These are phyloP conservation scores for Stagonosporopsis rhizophila DNA, from an alignment of 2,329 filamentous ascomycete genomes.

Conservation along the genomic window DNA sequence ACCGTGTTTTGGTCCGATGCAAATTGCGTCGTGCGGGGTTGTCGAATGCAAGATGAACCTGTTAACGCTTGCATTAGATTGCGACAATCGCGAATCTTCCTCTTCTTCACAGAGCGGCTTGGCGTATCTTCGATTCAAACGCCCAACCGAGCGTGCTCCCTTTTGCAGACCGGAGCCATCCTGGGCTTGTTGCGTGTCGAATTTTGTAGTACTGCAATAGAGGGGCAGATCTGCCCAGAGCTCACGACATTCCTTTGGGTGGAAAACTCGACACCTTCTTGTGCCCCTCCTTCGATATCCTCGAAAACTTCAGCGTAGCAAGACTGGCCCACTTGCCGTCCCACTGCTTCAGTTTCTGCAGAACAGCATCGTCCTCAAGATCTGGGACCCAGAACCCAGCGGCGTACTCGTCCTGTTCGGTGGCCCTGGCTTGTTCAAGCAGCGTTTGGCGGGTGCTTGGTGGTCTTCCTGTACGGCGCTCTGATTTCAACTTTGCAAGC, in stretches of 20 bases:
- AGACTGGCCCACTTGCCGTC: conserved; percentile 85
- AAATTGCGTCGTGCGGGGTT: neutral
- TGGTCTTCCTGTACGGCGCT: conserved; percentile 79
- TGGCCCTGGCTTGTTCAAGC: conserved; percentile 72
- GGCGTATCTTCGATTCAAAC: neutral
- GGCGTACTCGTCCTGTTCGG: conserved; percentile 79
- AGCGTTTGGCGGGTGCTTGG: conserved; percentile 78
- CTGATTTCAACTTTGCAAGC: conserved; percentile 68
- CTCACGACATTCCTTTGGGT: conserved; percentile 59
- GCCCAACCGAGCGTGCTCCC: neutral
- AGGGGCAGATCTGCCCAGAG: neutral
- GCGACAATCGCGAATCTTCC: neutral
- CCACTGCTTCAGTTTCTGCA: conserved; percentile 74
- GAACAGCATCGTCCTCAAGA: conserved; percentile 70
- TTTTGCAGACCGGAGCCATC: neutral
- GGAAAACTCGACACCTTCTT: conserved; percentile 79
- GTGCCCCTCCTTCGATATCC: conserved; percentile 70
- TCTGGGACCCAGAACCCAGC: conserved; percentile 89
- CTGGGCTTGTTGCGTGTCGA: too few relatives aligned
- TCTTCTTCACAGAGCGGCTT: neutral
- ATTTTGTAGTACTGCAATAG: neutral
- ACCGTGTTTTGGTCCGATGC: neutral
- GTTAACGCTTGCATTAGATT: neutral
- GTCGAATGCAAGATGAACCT: neutral
- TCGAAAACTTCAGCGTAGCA: conserved; percentile 76